These are phyloP conservation scores for Tillandsia fasciculata DNA, from an alignment of 176 grass and related monocot genomes.

Conservation along the genomic window DNA sequence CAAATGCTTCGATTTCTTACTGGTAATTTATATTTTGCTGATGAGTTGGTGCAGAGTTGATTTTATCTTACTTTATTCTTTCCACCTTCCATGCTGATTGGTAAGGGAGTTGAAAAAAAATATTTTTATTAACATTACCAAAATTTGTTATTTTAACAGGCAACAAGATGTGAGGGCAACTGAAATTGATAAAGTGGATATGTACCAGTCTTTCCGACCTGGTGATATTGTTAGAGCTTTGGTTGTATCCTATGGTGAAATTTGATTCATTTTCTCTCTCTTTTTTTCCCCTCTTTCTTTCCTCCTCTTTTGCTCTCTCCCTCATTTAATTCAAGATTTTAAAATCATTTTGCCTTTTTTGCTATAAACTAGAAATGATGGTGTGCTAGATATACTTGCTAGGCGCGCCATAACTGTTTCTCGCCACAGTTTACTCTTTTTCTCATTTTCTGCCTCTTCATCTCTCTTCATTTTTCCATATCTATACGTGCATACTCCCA, in stretches of 20 bases:
- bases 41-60: no score
- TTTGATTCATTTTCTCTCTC: neutral
- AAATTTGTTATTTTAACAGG: constrained; percentile 23
- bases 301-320: no score
- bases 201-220: constrained; percentile 64
- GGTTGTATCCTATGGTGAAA: constrained; percentile 43
- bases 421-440: neutral
- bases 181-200: constrained; percentile 97
- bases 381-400: neutral
- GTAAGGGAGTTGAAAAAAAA: neutral
- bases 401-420: neutral
- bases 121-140: neutral
- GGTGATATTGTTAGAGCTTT: constrained; percentile 42
- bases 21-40: no score
- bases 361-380: neutral
- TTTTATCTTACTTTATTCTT: no score
- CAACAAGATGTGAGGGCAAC: constrained; percentile 98
- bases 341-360: neutral
- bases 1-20: no score
- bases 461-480: neutral
- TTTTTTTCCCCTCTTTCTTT: neutral
- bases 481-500: neutral
- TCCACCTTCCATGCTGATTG: neutral
- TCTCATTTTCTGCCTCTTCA: neutral
- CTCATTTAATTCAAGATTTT: neutral